These are phyloP conservation scores for Delitschia confertaspora DNA, from an alignment of 495 filamentous ascomycete genomes.

Conservation along the genomic window DNA sequence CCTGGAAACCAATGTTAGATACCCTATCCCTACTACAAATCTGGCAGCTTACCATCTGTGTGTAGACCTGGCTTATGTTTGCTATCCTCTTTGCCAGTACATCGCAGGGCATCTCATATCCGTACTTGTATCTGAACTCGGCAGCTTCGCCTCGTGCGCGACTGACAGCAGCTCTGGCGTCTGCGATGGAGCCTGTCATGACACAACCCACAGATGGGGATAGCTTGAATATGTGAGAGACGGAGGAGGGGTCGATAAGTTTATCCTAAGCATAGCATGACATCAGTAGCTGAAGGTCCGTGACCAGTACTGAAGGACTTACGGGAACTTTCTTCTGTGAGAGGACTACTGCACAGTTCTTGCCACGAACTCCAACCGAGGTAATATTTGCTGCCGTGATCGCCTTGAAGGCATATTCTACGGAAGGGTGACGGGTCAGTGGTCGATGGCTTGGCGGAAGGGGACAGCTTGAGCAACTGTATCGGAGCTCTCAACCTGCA, in stretches of 20 bases:
- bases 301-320: conserved; percentile 34
- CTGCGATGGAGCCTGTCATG: conserved; percentile 97
- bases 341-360: conserved; percentile 91
- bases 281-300: conserved; percentile 3
- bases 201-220: conserved; percentile 95
- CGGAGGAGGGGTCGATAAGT: conserved; percentile 93
- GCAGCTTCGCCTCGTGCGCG: conserved; percentile 92
- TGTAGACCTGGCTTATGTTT: conserved; percentile 99
- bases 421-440: conserved; percentile 4
- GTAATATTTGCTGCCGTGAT: conserved; percentile 99
- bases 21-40: conserved; percentile 2
- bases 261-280: conserved; percentile 60
- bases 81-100: conserved; percentile 91
- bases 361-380: conserved; percentile 89
- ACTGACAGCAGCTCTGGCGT: conserved; percentile 84
- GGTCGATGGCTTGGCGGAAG: conserved; percentile 1
- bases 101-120: conserved; percentile 99
- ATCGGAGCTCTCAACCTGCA: not conserved
- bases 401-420: conserved; percentile 99
- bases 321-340: conserved; percentile 99
- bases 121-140: conserved; percentile 95
- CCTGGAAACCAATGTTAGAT: conserved; percentile 46
- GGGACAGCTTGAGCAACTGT: no score
- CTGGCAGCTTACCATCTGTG: conserved; percentile 65
- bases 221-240: conserved; percentile 93